Conservation (phyloP, 257 asterid genomes). For the Ligustrum vulgare region DNA sequence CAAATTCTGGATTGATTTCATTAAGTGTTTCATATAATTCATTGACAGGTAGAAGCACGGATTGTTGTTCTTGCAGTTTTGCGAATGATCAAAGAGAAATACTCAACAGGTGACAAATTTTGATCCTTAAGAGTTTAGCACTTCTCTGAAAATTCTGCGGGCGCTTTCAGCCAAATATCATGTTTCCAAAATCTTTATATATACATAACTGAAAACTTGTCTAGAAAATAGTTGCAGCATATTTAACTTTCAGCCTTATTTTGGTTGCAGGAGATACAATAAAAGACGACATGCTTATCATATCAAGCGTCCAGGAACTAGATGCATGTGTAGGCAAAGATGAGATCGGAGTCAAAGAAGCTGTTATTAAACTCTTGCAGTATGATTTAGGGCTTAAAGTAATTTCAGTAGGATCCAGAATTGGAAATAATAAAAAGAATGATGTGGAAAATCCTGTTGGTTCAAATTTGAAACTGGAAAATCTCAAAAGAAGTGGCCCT, state of each 20-base stretch:
- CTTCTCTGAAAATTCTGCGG: neutral
- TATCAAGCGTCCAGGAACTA: slow-evolving; percentile 49
- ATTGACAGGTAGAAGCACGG: slow-evolving; percentile 83
- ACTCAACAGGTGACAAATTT: slow-evolving; percentile 50
- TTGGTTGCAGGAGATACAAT: slow-evolving; percentile 58
- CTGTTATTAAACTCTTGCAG: slow-evolving; percentile 59
- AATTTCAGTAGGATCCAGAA: slow-evolving; percentile 36
- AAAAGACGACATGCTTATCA: slow-evolving; percentile 66
- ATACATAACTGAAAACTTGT: neutral
- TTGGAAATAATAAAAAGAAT: slow-evolving; percentile 22
- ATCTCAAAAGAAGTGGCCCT: slow-evolving; percentile 26
- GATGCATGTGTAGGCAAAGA: slow-evolving; percentile 26
- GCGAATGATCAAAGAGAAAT: slow-evolving; percentile 79
- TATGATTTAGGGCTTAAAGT: slow-evolving; percentile 77
- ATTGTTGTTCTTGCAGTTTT: slow-evolving; percentile 88
- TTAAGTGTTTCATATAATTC: slow-evolving; percentile 17
- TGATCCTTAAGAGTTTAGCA: neutral
- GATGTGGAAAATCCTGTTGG: slow-evolving; percentile 21
- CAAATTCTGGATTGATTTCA: slow-evolving; percentile 21
- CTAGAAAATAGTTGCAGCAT: neutral
- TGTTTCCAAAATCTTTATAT: neutral
- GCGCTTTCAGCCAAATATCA: neutral
- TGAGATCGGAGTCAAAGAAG: slow-evolving; percentile 48
- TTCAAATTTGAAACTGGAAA: slow-evolving; percentile 28
- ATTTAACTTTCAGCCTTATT: slow-evolving; percentile 16